Evolutionary conservation across 495 filamentous ascomycete species (phyloP), one percentile per base, ranked within the genome.

Genomic region (Bryoglossum gracile): DNA sequence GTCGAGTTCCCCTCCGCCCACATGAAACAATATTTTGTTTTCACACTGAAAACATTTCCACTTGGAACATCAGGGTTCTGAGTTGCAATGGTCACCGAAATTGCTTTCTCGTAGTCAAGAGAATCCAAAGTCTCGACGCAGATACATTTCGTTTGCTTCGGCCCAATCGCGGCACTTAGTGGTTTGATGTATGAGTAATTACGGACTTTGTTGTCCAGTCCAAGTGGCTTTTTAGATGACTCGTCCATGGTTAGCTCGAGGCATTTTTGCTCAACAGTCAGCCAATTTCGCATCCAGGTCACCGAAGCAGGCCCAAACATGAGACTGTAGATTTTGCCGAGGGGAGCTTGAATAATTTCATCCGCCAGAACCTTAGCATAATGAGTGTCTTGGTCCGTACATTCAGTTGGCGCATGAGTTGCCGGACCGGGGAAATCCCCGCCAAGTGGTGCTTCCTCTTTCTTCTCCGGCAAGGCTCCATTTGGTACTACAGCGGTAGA

Each of bases 51-150:
- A 8, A 94, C 77, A 66, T 89, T 94, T 13, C 92, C 92, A 60
- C 79, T 95, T 6, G 92, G 92, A 3, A 99, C 92, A 63, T 99
- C 92, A 0, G 92, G 92, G 11, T 85, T 99, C 57, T 94, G 87
- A 3, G 89, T 96, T 40, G 73, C 76, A 8, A 89, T 73, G 0
- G 81, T 81, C 14, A 96, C 80, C 3, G 82, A 81, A 43, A 92
- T 78, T 8, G 86, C 77, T 63, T 89, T 92, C 44, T 99, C 92
- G 5, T 95, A 68, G 62, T 99, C 91, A 43, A 94, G 66, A 41
- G 76, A 69, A 47, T 95, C 88, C 13, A 99, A 58, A 17, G 71
- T 82, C 67, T 95, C 86, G 2, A 80, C 89, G 42, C 86, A 87
- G 49, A 94, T 83, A 63, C 94, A 97, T 62, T 94, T 97, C 21